phyloP scores from a whole-genome alignment of 192 early-diverging fungal species.

The Backusella australiensis region DNA sequence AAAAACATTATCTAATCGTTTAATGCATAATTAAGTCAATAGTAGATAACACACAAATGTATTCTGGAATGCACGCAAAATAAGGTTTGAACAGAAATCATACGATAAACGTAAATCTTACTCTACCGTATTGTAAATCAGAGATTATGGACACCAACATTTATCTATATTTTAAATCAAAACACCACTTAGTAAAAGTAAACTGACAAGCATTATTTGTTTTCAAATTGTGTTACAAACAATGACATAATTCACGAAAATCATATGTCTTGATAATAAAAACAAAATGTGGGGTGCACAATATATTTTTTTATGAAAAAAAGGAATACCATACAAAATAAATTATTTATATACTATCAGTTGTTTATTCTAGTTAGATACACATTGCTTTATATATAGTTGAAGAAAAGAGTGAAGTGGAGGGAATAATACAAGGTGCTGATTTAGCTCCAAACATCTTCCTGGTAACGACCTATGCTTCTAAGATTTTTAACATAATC shows the following conservation, averaged over 20 bases:
- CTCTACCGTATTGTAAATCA: neutral
- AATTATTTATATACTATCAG: neutral
- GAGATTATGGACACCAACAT: neutral
- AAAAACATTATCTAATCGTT: neutral
- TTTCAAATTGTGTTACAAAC: neutral
- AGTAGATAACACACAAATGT: neutral
- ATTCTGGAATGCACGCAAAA: neutral
- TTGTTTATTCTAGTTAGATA: neutral
- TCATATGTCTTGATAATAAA: neutral
- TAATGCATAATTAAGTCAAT: neutral
- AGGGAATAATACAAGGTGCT: neutral
- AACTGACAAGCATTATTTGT: neutral
- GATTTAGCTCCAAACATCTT: constrained; percentile 82
- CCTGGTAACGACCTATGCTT: constrained; percentile 79
- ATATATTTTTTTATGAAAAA: neutral
- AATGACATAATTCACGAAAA: neutral
- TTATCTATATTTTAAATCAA: neutral
- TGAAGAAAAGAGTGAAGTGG: neutral
- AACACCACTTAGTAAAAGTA: neutral
- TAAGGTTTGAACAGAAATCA: neutral
- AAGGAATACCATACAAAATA: neutral
- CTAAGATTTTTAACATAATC: constrained; percentile 87
- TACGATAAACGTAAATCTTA: neutral
- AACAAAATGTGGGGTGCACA: neutral
- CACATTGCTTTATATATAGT: neutral